These are phyloP conservation scores for Pholiota conissans DNA, from an alignment of 768 basidiomycete species.

Conservation along the genomic window DNA sequence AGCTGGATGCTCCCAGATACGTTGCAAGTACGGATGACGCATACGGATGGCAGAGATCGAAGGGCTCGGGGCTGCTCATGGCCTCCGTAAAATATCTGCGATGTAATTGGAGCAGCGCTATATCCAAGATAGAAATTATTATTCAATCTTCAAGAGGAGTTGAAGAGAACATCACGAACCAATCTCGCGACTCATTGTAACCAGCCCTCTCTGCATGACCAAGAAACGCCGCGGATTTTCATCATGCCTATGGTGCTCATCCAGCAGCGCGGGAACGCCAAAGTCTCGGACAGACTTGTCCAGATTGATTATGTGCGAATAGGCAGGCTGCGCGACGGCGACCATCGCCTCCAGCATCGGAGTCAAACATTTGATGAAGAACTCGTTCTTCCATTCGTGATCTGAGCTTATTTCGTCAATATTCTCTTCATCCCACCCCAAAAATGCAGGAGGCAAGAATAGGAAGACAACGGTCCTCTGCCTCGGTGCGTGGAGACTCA, in stretches of 20 bases:
- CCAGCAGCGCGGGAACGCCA: slow-evolving; percentile 48
- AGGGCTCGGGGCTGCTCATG: slow-evolving; percentile 51
- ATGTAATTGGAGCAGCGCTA: slow-evolving; percentile 69
- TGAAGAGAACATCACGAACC: slow-evolving; percentile 35
- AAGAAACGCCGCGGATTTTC: slow-evolving; percentile 49
- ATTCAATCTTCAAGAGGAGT: not conserved
- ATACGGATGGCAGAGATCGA: slow-evolving; percentile 60
- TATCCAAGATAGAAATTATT: slow-evolving; percentile 3
- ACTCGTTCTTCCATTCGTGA: slow-evolving; percentile 70
- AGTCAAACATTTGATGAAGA: slow-evolving; percentile 61
- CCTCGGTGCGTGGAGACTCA: slow-evolving; percentile 26
- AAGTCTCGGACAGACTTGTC: slow-evolving; percentile 60
- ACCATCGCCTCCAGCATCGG: slow-evolving; percentile 63
- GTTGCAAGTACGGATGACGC: slow-evolving; percentile 74
- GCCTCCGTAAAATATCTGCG: slow-evolving; percentile 68
- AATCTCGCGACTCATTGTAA: slow-evolving; percentile 61
- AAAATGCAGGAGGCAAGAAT: not conserved
- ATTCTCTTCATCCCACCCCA: not conserved
- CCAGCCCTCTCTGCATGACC: slow-evolving; percentile 65
- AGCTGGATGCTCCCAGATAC: slow-evolving; percentile 55
- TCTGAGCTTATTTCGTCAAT: slow-evolving; percentile 34
- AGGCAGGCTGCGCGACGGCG: slow-evolving; percentile 50
- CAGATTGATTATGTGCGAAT: slow-evolving; percentile 49
- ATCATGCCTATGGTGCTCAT: slow-evolving; percentile 38
- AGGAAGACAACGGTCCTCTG: not conserved